phyloP scores from a whole-genome alignment of 495 filamentous ascomycete genomes.

The Usnea hakonensis region DNA sequence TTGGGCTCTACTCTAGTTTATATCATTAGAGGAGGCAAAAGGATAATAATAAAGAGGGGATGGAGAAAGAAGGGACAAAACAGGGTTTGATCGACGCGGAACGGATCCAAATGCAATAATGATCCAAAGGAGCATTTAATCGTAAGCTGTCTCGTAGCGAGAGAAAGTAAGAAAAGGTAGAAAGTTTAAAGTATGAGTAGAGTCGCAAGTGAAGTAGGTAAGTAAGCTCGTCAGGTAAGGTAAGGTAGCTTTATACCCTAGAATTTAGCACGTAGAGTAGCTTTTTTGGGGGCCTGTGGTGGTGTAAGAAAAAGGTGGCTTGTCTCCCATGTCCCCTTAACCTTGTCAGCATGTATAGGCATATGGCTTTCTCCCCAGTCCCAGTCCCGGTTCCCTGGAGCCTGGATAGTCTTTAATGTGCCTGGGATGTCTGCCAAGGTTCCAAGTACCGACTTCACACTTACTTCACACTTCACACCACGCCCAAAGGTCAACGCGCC shows the following conservation, averaged over 20 bases:
- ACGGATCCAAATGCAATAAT: not conserved
- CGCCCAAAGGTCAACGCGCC: not conserved
- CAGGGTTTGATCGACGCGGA: slow-evolving; percentile 2
- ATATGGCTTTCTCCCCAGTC: no score
- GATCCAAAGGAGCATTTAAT: not conserved
- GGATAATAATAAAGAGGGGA: not conserved
- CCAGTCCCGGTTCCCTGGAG: slow-evolving; percentile 1
- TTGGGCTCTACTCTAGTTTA: no score
- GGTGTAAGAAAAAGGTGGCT: not conserved
- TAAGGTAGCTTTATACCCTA: no score
- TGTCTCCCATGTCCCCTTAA: not conserved
- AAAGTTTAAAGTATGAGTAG: no score
- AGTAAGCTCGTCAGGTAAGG: no score
- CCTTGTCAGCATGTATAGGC: no score
- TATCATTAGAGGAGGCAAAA: not conserved
- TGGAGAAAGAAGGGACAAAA: not conserved
- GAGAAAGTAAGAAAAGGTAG: not conserved
- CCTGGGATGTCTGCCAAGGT: not conserved
- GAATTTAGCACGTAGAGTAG: no score
- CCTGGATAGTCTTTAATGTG: no score
- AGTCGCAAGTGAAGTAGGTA: no score
- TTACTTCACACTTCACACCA: not conserved
- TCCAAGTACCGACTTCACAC: slow-evolving; percentile 1
- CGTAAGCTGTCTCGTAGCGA: not conserved
- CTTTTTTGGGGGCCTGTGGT: no score